Percentiles rank a stretch among this genome's conserved stretches.
These are phyloP conservation scores for Lodderomyces orthopsilosis DNA, from an alignment of 1,139 yeast genomes.

Conservation along the genomic window DNA sequence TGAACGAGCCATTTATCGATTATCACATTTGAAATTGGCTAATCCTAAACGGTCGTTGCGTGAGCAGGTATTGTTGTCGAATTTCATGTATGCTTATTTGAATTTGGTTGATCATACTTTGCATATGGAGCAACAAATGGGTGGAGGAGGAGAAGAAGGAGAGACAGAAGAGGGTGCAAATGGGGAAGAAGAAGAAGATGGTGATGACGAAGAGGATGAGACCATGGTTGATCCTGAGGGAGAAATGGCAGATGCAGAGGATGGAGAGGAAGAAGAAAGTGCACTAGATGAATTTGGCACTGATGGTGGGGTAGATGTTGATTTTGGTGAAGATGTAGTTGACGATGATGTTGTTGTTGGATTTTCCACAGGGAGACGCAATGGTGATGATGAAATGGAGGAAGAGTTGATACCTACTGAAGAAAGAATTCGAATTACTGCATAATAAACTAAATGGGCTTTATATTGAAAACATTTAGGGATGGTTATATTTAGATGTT, in stretches of 20 bases:
- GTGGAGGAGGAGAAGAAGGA: conserved; percentile 8
- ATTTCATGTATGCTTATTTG: conserved; percentile 96
- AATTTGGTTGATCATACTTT: conserved; percentile 88
- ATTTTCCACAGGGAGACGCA: background rate
- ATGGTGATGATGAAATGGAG: background rate
- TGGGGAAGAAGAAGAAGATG: conserved; percentile 1
- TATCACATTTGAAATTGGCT: conserved; percentile 89
- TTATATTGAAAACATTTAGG: too few relatives aligned
- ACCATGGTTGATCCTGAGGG: background rate
- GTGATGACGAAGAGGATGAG: conserved; percentile 2
- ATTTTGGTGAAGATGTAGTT: conserved; percentile 1
- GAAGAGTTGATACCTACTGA: background rate
- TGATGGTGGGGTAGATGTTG: conserved; percentile 2
- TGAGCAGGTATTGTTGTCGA: conserved; percentile 88
- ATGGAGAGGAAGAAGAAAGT: background rate
- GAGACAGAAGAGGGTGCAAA: conserved; percentile 9
- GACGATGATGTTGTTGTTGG: background rate
- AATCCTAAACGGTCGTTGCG: conserved; percentile 88
- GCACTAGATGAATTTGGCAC: background rate
- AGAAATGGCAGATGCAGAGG: background rate
- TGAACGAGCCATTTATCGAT: conserved; percentile 89
- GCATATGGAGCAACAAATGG: conserved; percentile 55
- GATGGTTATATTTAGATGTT: background rate
- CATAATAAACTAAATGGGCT: too few relatives aligned
- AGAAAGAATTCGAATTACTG: background rate